Conservation (phyloP, 805 yeast species). For the Candida michaelii region DNA sequence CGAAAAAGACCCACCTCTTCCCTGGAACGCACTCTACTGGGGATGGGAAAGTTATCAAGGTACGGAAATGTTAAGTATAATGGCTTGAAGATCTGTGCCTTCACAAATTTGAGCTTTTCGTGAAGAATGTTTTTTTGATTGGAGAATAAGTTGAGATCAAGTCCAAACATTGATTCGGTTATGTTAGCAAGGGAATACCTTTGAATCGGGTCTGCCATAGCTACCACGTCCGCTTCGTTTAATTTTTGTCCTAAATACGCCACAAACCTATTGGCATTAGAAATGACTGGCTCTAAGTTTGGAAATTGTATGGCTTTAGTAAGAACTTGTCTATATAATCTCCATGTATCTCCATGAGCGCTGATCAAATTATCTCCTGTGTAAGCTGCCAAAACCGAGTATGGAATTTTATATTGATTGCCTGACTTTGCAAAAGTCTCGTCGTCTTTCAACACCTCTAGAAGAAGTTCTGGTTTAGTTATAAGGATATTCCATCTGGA, state of each 20-base stretch:
- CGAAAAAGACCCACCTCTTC: conserved; percentile 44
- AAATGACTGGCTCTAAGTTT: conserved; percentile 32
- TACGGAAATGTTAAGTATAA: conserved; percentile 55
- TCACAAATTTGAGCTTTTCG: conserved; percentile 40
- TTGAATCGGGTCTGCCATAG: conserved; percentile 40
- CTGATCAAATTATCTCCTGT: conserved; percentile 64
- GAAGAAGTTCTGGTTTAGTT: conserved; percentile 46
- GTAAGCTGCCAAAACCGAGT: conserved; percentile 52
- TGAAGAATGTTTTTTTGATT: conserved; percentile 34
- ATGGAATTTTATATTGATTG: conserved; percentile 57
- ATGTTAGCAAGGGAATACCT: conserved; percentile 49
- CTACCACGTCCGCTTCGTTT: conserved; percentile 7
- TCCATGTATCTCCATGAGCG: conserved; percentile 57
- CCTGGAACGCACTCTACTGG: conserved; percentile 45
- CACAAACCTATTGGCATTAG: conserved; percentile 31
- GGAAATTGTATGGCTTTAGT: conserved; percentile 54
- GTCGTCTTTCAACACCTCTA: conserved; percentile 49
- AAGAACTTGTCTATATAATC: conserved; percentile 42
- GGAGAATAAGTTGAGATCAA: conserved; percentile 43
- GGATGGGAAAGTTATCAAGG: conserved; percentile 50
- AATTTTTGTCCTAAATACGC: neutral
- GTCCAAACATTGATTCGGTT: conserved; percentile 50
- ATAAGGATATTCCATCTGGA: conserved; percentile 62
- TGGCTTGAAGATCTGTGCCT: conserved; percentile 55
- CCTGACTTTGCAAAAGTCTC: conserved; percentile 57